Conservation (phyloP, 202 grass and related monocot species). For the Setaria viridis region DNA sequence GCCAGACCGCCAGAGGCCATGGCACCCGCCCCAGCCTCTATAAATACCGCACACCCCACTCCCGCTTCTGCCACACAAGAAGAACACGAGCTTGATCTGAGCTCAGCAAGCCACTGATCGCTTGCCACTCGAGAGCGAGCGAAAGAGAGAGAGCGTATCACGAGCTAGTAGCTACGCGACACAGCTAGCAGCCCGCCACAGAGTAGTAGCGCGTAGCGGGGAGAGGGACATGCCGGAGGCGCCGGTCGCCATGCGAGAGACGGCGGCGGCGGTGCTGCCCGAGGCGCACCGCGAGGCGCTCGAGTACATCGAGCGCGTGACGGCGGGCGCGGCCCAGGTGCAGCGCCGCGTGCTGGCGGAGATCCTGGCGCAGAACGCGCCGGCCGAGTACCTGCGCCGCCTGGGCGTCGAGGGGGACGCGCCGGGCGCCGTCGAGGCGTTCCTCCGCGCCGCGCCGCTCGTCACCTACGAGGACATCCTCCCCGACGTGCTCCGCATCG, state of each 20-base stretch:
- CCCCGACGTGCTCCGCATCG: slow-evolving; percentile 76
- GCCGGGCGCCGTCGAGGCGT: slow-evolving; percentile 48
- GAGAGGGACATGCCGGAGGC: slow-evolving; percentile 65
- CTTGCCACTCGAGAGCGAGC: not conserved
- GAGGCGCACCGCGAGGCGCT: slow-evolving; percentile 70
- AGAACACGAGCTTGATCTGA: not conserved
- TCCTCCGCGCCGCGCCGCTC: slow-evolving; percentile 67
- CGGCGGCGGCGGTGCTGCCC: not conserved
- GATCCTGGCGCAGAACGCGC: slow-evolving; percentile 76
- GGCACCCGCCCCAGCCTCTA: not conserved
- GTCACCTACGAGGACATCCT: slow-evolving; percentile 87
- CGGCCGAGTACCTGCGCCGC: slow-evolving; percentile 72
- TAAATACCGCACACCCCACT: not conserved
- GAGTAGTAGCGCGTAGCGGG: not conserved
- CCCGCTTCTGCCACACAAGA: not conserved
- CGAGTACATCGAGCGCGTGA: slow-evolving; percentile 78
- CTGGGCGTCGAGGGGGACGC: slow-evolving; percentile 48
- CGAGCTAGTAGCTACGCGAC: slow-evolving; percentile 15
- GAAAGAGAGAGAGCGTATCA: not conserved
- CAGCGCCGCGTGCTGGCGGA: slow-evolving; percentile 60
- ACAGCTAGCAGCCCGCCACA: not conserved
- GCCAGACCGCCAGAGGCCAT: not conserved
- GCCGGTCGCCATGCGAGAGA: slow-evolving; percentile 16
- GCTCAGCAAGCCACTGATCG: not conserved
- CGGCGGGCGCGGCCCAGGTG: slow-evolving; percentile 51